Conservation (phyloP, 139 green algal species). For the Chlamydomonas urium region DNA sequence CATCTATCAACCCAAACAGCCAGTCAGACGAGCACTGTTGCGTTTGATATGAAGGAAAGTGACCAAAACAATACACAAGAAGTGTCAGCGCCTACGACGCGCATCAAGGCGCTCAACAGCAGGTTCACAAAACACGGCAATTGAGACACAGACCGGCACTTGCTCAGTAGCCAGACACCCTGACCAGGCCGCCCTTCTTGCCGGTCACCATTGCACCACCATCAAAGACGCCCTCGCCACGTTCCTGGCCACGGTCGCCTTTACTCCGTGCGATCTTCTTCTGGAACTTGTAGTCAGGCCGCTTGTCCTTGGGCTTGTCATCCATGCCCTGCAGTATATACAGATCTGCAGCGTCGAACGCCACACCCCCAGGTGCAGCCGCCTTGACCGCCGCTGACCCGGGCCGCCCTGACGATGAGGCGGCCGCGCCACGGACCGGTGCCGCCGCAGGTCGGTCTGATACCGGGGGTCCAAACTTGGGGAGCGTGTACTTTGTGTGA, state of each 20-base stretch:
- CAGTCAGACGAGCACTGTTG: too few species aligned
- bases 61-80: too few species aligned
- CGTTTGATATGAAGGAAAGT: too few species aligned
- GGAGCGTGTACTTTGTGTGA: neutral
- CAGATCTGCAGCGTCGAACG: conserved; percentile 43
- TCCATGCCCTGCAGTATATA: conserved; percentile 35
- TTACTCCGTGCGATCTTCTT: conserved; percentile 73
- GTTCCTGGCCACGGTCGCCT: conserved; percentile 40
- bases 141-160: too few species aligned
- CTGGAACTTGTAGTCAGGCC: conserved; percentile 74
- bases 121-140: too few species aligned
- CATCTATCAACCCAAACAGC: too few species aligned
- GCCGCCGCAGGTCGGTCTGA: neutral
- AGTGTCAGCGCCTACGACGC: too few species aligned
- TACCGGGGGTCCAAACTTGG: neutral
- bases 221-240: conserved; percentile 46
- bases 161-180: conserved; percentile 32
- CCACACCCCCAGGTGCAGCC: neutral
- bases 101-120: too few species aligned
- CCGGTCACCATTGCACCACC: conserved; percentile 46
- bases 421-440: too few species aligned
- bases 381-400: neutral
- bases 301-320: conserved; percentile 23
- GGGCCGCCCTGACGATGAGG: neutral
- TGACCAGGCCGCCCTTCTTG: conserved; percentile 63